Base-by-base conservation (phyloP, 139 green algal genomes). In the Nannochloris sp. region DNA sequence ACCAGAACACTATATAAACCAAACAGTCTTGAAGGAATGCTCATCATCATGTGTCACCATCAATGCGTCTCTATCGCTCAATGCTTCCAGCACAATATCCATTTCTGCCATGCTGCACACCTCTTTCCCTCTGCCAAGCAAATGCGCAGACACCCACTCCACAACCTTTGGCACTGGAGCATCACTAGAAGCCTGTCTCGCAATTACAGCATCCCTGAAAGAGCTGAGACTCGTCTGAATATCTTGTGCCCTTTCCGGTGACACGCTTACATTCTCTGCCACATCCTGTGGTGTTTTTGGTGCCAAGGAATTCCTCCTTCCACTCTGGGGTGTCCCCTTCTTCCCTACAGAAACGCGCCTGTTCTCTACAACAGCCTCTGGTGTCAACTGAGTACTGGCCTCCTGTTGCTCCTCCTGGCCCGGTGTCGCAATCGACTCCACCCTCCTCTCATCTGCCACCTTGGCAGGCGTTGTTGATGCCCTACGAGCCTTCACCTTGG, bases 71-170 rank as follows among this genome's bases (percentile, higher is more conserved):
- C 23, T 49, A 49, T 62, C 43, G 11, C 51, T 48, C 45, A 68
- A 58, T 37, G 62, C 62, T 20, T 68, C 62, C n/a, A 68, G 45
- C 31, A 68, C 62, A 20, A 68, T 25, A 14, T 68, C 62, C 14
- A 68, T 25, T 48, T 68, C 62, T 11, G 17, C 25, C 16, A 14
- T 20, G 13, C 45, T 16, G 48, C 62, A 68, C 31, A 17, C 40
- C 9, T 9, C 25, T 48, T 68, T 62, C 3, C 23, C 23, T 11
- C 25, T 6, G 17, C 45, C 25, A 20, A 57, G n/a, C 62, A 68
- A 29, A 25, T 68, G 43, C 12, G n/a, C 62, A 14, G 17, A 26
- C 17, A 68, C 23, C 62, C 62, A 68, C 20, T 68, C 62, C 10
- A 44, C 36, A 12, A 62, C 43, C 11, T 17, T 56, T 12, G 17